Percentiles rank a stretch among this genome's conserved stretches.
Evolutionary conservation across 2,329 filamentous ascomycete genomes (phyloP).

Genomic region (Sphaceloma murrayae): DNA sequence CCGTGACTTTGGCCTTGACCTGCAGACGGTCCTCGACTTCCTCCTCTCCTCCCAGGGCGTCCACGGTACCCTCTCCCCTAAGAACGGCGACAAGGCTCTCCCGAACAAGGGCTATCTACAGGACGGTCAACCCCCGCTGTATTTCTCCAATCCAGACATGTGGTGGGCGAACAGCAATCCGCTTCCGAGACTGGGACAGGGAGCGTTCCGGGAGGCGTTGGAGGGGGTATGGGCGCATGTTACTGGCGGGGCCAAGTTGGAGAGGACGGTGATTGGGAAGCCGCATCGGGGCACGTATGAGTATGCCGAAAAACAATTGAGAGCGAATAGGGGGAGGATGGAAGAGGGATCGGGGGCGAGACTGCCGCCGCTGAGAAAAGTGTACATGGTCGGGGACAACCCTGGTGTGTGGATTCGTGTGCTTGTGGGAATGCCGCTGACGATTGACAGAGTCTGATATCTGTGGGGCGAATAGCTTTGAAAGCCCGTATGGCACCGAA

Average conservation of each 20-base stretch:
- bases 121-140: constrained; percentile 69
- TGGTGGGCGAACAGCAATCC: constrained; percentile 82
- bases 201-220: constrained; percentile 75
- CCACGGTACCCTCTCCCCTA: constrained; percentile 66
- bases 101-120: constrained; percentile 71
- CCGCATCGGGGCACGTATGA: constrained; percentile 67
- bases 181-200: constrained; percentile 79
- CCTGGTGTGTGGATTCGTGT: constrained; percentile 24
- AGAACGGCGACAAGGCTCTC: constrained; percentile 56
- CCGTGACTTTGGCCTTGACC: constrained; percentile 88
- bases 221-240: constrained; percentile 68
- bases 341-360: constrained; percentile 28
- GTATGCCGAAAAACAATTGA: constrained; percentile 69
- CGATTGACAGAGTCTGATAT: constrained; percentile 69
- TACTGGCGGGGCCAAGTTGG: constrained; percentile 52
- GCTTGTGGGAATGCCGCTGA: background rate
- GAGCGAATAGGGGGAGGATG: constrained; percentile 47
- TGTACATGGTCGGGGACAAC: constrained; percentile 82
- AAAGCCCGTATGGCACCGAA: constrained; percentile 54
- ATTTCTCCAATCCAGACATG: constrained; percentile 84
- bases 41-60: constrained; percentile 70
- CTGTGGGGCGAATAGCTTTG: constrained; percentile 68
- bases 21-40: constrained; percentile 73
- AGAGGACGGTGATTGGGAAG: constrained; percentile 69
- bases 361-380: constrained; percentile 49